These are phyloP conservation scores for Peniophora sp. DNA, from an alignment of 1,284 basidiomycete species.

Conservation along the genomic window DNA sequence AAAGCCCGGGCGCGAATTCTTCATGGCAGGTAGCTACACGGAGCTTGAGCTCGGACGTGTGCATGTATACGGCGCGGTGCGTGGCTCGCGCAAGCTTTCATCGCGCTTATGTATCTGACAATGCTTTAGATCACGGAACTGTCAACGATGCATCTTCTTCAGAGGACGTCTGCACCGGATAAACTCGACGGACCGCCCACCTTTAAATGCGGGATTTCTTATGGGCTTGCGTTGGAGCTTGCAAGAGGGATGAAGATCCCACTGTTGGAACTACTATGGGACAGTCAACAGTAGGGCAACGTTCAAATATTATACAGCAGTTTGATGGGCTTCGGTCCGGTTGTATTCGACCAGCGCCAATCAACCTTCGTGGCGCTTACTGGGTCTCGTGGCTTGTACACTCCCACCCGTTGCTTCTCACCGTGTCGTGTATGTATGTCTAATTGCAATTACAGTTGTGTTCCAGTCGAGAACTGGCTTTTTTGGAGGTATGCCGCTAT, in stretches of 20 bases:
- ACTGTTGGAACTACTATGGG: slow-evolving; percentile 70
- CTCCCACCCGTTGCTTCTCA: no score
- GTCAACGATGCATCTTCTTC: slow-evolving; percentile 57
- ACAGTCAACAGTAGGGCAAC: slow-evolving; percentile 23
- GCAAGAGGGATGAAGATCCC: slow-evolving; percentile 59
- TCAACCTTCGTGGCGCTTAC: neutral
- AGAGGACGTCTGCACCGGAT: slow-evolving; percentile 59
- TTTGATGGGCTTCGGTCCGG: no score
- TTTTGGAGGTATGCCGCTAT: no score
- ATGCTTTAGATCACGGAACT: slow-evolving; percentile 60
- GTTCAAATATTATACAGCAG: no score
- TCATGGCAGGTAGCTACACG: slow-evolving; percentile 51
- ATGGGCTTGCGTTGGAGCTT: slow-evolving; percentile 52
- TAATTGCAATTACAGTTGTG: no score
- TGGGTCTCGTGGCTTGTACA: no score
- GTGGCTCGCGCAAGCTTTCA: slow-evolving; percentile 13
- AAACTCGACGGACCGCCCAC: slow-evolving; percentile 60
- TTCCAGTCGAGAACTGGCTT: no score
- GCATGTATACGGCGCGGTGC: slow-evolving; percentile 49
- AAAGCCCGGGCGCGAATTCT: slow-evolving; percentile 37
- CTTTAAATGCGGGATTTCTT: slow-evolving; percentile 71
- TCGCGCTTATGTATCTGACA: neutral
- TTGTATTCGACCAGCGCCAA: neutral
- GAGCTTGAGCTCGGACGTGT: slow-evolving; percentile 62
- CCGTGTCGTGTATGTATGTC: no score